These are phyloP conservation scores for Pecoramyces ruminantium DNA, from an alignment of 192 early-diverging fungal genomes.

Conservation along the genomic window DNA sequence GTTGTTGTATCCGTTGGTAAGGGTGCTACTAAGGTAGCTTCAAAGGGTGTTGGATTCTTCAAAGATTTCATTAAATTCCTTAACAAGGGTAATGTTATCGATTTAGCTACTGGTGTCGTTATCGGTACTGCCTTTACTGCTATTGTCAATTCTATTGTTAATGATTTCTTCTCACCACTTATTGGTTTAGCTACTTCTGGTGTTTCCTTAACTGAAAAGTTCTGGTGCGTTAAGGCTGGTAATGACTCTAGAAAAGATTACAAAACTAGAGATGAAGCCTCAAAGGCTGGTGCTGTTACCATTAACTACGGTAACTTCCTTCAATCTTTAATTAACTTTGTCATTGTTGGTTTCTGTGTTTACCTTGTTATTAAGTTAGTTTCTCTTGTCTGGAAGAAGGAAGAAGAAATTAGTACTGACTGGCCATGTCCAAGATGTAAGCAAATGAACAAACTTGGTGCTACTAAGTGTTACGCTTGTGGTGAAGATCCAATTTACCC, in stretches of 20 bases:
- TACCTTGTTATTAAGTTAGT: conserved; percentile 47
- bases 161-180: conserved; percentile 38
- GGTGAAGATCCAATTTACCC: too few relatives aligned
- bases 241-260: conserved; percentile 12
- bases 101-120: conserved; percentile 48
- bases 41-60: conserved; percentile 24
- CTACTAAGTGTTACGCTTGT: too few relatives aligned
- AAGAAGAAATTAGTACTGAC: too few relatives aligned
- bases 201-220: conserved; percentile 20
- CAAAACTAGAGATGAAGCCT: conserved; percentile 13
- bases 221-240: conserved; percentile 11
- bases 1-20: too few relatives aligned
- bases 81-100: conserved; percentile 35
- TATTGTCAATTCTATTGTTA: conserved; percentile 18
- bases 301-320: conserved; percentile 45
- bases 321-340: conserved; percentile 41
- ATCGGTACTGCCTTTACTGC: conserved; percentile 37
- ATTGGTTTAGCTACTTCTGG: conserved; percentile 38
- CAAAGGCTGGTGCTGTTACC: conserved; percentile 24
- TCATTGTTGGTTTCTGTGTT: conserved; percentile 33
- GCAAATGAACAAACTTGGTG: too few relatives aligned
- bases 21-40: too few relatives aligned
- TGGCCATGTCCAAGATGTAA: too few relatives aligned
- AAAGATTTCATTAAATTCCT: conserved; percentile 37
- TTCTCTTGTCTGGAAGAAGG: too few relatives aligned